Evolutionary conservation across 1,284 basidiomycete genomes (phyloP), one percentile per base, ranked within the genome.

Genomic region (Sporisorium iseilematis-ciliati): DNA sequence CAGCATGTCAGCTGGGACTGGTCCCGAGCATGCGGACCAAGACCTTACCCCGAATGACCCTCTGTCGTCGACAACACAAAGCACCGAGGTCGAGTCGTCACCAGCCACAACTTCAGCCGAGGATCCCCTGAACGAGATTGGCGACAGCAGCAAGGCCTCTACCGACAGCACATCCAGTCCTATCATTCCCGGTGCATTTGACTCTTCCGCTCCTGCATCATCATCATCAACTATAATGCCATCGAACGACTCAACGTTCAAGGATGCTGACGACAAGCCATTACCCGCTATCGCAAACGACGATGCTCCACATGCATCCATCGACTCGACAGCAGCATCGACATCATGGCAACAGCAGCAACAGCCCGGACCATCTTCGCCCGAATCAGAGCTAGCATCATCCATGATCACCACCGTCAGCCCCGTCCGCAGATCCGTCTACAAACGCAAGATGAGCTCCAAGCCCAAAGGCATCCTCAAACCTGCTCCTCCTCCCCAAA

Each of bases 391-490:
- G 21, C 42, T 62, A 12, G 58, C 50, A 1, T 54, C 70, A 8
- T 64, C 70, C 46, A 57, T 64, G 42, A 68, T 73, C 57, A 59
- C 65, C 8, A 51, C 56, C 29, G 35, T 75, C 56, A 75, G 66
- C 40, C 65, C 72, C 8, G 66, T 75, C 0, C 73, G 73, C n/a
- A 48, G 73, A 41, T 65, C 74, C 18, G 59, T 76, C 20, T 76
- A 76, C 68, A 76, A 76, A 49, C 64, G 64, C 54, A 71, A 71
- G 45, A 51, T 64, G 65, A 58, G 52, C 55, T 57, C 51, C 35
- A 61, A 65, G 18, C 74, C 68, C 42, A 76, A 76, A 35, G 79
- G 80, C 12, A 83, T 84, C 57, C 64, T 84, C 53, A 82, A 82
- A 38, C 75, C 82, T 16, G 74, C 78, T 10, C 71, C 80, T 8